A percentile compares a stretch with the other conserved stretches of the same genome.
Conservation (phyloP, 495 filamentous ascomycete species). For the Neurospora sp. region DNA sequence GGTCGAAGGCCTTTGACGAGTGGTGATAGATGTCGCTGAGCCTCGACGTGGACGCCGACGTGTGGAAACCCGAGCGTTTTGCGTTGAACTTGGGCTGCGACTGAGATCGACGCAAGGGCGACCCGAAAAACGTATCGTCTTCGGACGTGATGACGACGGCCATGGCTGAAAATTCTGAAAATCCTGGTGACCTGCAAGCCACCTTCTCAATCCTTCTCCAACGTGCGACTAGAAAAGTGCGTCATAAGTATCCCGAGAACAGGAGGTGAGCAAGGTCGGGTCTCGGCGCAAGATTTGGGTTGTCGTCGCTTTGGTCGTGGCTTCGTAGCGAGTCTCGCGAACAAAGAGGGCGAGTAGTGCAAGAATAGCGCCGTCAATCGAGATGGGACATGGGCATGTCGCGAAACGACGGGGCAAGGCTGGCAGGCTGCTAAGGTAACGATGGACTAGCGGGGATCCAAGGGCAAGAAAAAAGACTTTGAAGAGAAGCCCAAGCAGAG, state of each 20-base stretch:
- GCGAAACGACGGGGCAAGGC: neutral
- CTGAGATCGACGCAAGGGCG: conserved; percentile 36
- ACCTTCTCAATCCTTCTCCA: conserved; percentile 24
- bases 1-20: conserved; percentile 20
- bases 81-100: conserved; percentile 36
- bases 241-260: conserved; percentile 17
- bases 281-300: neutral
- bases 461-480: conserved; percentile 1
- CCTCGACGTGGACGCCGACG: conserved; percentile 32
- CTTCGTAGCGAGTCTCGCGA: neutral
- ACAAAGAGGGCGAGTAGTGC: neutral
- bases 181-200: conserved; percentile 18
- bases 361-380: neutral
- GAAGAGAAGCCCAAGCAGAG: neutral
- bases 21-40: conserved; percentile 29
- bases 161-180: conserved; percentile 23
- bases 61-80: conserved; percentile 26
- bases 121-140: conserved; percentile 34
- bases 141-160: conserved; percentile 37
- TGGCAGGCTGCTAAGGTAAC: neutral
- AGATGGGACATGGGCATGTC: neutral
- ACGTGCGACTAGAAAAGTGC: conserved; percentile 5
- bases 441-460: neutral
- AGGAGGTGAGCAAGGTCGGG: neutral
- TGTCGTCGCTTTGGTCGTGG: neutral